Conservation (phyloP, 805 yeast genomes). For the Cyberlindnera euphorbiiphila region DNA sequence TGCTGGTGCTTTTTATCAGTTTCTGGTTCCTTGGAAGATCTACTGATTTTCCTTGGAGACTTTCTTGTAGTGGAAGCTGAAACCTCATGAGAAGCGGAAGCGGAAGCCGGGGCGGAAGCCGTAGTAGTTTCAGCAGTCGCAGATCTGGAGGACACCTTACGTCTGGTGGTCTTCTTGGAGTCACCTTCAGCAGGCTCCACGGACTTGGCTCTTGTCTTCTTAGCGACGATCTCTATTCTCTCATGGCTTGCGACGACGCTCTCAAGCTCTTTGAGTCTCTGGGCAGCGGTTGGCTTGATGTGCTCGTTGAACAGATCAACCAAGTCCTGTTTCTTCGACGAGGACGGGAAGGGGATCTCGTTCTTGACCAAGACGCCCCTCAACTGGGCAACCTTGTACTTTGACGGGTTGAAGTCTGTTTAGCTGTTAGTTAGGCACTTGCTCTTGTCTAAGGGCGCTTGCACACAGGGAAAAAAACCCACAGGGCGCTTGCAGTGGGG, state of each 20-base stretch:
- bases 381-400: constrained; percentile 64
- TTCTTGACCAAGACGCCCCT: constrained; percentile 62
- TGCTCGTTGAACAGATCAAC: constrained; percentile 54
- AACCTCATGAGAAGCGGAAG: too few relatives aligned
- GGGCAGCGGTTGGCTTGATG: constrained; percentile 45
- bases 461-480: too few relatives aligned
- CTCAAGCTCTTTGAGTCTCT: constrained; percentile 33
- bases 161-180: background rate
- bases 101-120: too few relatives aligned
- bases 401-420: constrained; percentile 62
- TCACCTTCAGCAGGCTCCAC: constrained; percentile 1
- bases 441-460: too few relatives aligned
- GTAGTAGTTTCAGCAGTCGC: constrained; percentile 2
- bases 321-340: constrained; percentile 66
- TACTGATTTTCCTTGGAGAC: constrained; percentile 21
- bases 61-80: constrained; percentile 6
- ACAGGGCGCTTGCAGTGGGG: too few relatives aligned
- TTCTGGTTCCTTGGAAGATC: constrained; percentile 10
- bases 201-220: constrained; percentile 4
- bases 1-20: constrained; percentile 9
- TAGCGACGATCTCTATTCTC: constrained; percentile 37
- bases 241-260: constrained; percentile 33
- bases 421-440: background rate
- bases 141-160: constrained; percentile 1
- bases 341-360: constrained; percentile 54